Percentiles rank a stretch among this genome's conserved stretches.
Evolutionary conservation across 75 land plant species (phyloP).

Genomic region (Selaginella moellendorffii): DNA sequence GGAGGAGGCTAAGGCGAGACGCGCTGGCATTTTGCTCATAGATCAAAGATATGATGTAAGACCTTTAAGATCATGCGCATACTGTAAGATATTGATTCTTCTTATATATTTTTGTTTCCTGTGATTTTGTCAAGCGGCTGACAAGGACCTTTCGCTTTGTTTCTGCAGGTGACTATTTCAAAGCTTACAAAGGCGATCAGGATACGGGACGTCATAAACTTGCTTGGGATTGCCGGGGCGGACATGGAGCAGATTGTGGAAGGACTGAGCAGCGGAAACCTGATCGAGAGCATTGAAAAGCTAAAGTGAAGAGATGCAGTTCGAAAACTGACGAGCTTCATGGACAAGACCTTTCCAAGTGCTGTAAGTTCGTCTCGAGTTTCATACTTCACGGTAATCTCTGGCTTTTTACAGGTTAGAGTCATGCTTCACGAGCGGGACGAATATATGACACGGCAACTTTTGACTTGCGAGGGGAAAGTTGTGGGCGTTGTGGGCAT

Average conservation of each 20-base stretch:
- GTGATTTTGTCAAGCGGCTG: background rate
- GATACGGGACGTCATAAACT: slow-evolving; percentile 15
- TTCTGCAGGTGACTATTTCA: slow-evolving; percentile 16
- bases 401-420: slow-evolving; percentile 14
- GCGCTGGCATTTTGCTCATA: slow-evolving; percentile 18
- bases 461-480: slow-evolving; percentile 24
- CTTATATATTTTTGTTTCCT: background rate
- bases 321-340: slow-evolving; percentile 15
- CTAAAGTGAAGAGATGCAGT: slow-evolving; percentile 21
- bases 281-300: slow-evolving; percentile 14
- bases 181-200: slow-evolving; percentile 16
- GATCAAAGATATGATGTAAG: slow-evolving; percentile 26
- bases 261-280: slow-evolving; percentile 9
- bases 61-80: background rate
- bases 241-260: slow-evolving; percentile 6
- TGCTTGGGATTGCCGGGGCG: slow-evolving; percentile 9
- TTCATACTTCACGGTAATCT: too few species aligned
- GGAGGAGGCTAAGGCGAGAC: slow-evolving; percentile 25
- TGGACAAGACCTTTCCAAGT: slow-evolving; percentile 19
- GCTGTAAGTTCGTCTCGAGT: too few species aligned
- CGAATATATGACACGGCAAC: slow-evolving; percentile 17
- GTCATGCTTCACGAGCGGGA: slow-evolving; percentile 27
- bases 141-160: background rate
- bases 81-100: background rate
- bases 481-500: slow-evolving; percentile 36